Conservation (phyloP, 73 alveolate species). For the Breviolum minutum region DNA sequence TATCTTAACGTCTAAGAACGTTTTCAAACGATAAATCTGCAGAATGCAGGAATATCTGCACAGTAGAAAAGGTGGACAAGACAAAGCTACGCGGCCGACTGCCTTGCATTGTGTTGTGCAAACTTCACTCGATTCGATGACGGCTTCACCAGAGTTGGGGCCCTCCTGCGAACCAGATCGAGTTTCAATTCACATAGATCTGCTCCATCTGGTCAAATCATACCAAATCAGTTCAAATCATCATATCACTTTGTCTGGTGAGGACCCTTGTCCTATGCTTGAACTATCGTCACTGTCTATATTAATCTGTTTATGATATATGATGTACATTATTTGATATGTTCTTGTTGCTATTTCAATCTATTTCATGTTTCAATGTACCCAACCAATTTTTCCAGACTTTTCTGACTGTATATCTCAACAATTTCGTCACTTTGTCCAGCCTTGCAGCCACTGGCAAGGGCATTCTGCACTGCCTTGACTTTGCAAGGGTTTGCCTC, state of each 20-base stretch:
- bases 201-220: no score
- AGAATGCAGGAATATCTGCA: no score
- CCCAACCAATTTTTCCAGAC: neutral
- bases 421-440: neutral
- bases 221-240: neutral
- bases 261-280: no score
- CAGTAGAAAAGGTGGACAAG: neutral
- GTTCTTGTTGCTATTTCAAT: neutral
- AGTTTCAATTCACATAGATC: no score
- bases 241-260: no score
- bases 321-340: neutral
- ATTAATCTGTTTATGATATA: no score
- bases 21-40: no score
- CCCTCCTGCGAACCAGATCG: constrained; percentile 41
- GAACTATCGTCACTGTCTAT: no score
- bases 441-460: constrained; percentile 94
- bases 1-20: no score
- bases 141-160: constrained; percentile 80
- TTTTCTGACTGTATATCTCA: neutral
- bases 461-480: constrained; percentile 65
- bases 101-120: constrained; percentile 93
- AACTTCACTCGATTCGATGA: constrained; percentile 57
- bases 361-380: neutral
- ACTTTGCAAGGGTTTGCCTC: constrained; percentile 60
- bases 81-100: neutral